phyloP scores from a whole-genome alignment of 441 rosid species.

The Populus tomentosa region DNA sequence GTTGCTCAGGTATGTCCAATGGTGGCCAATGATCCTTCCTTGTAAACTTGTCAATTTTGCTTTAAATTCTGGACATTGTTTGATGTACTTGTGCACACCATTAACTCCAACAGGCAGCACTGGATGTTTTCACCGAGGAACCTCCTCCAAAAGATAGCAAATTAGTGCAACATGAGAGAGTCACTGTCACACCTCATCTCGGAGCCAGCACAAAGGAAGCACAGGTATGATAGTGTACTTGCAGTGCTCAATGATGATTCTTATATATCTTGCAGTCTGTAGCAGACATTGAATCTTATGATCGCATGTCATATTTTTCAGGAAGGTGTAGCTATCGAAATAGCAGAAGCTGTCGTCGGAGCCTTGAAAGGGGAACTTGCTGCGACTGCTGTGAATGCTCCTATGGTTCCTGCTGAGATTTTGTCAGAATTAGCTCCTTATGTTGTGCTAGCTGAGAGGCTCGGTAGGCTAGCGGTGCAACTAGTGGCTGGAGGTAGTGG shows the following conservation, averaged over 20 bases:
- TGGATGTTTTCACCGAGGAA: slow-evolving; percentile 80
- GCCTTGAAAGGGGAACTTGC: slow-evolving; percentile 91
- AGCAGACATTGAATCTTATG: background rate
- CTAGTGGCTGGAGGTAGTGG: slow-evolving; percentile 83
- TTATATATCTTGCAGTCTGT: background rate
- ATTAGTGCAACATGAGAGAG: slow-evolving; percentile 71
- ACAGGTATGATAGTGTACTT: slow-evolving; percentile 41
- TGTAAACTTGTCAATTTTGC: background rate
- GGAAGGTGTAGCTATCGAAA: slow-evolving; percentile 98
- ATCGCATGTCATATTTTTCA: slow-evolving; percentile 14
- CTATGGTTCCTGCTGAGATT: slow-evolving; percentile 86
- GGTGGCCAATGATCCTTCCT: background rate
- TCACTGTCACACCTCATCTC: slow-evolving; percentile 87
- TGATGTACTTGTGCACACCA: background rate
- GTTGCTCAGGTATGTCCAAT: slow-evolving; percentile 58
- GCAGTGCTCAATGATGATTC: background rate
- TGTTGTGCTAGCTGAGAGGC: slow-evolving; percentile 77
- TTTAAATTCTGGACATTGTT: background rate
- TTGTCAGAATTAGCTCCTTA: slow-evolving; percentile 71
- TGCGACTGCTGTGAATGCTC: slow-evolving; percentile 96
- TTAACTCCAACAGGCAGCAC: slow-evolving; percentile 64
- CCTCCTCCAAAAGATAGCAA: slow-evolving; percentile 74
- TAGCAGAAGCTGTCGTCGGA: slow-evolving; percentile 94
- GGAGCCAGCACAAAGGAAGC: slow-evolving; percentile 97
- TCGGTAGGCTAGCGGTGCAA: slow-evolving; percentile 86